Base-by-base conservation (phyloP, 768 basidiomycete genomes). In the Mrakia frigida region DNA sequence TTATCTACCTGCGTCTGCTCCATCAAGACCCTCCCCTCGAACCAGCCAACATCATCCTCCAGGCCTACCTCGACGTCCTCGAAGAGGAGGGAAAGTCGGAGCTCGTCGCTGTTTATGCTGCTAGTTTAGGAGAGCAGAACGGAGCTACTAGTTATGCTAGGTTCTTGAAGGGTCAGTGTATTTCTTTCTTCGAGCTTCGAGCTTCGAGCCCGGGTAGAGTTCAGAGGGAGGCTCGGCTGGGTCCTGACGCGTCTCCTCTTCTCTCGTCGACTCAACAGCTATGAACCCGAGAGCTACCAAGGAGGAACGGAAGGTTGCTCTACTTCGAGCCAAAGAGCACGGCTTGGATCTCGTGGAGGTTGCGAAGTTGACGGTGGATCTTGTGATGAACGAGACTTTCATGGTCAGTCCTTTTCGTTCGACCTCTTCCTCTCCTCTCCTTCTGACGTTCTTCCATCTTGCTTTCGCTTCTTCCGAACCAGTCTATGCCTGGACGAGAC, bases 101-200 rank as follows among this genome's bases (percentile, higher is more conserved):
- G 59, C 87, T 98, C 25, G 94, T 98, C 18, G 94, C 96, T 0
- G 88, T 97, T 86, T 98, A 99, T 82, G 94, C 94, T 9, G 89
- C 92, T 21, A 92, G 92, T 39, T 85, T 98, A 31, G 92, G 94
- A 9, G 90, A 93, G 80, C 93, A 93, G n/a, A 81, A 78, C 79
- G 94, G 94, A 3, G 89, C 96, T 52, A 91, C 94, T 80, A 90
- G 93, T 50, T 98, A 98, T 80, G 94, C 94, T 0, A 85, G 90
- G 80, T 98, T 94, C 89, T 86, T 98, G 33, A 88, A 91, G 41
- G 76, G 85, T 84, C 56, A 79, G 85, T n/a, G n/a, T 28, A 16
- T 9, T n/a, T 21, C 37, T 28, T 65, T 23, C 21, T 18, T 50
- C 0, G 16, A 23, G 31, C 53, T 33, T 21, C 18, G 46, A 50